Evolutionary conservation across 225 moss, liverwort and hornwort species (phyloP).

Genomic region (Lunularia cruciata): DNA sequence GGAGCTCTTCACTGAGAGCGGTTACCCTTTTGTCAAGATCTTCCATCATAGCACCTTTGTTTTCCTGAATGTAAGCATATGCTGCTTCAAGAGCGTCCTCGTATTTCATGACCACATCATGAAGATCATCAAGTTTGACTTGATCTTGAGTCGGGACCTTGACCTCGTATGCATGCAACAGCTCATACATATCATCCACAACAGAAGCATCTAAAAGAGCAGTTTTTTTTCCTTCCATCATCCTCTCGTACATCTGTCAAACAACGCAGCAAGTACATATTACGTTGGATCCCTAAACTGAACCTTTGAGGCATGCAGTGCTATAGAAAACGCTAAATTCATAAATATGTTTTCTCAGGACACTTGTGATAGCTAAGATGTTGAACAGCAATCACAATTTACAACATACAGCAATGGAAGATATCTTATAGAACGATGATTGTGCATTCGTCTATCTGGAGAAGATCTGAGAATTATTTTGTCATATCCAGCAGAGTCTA

Average conservation of each 20-base stretch:
- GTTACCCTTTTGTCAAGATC: conserved; percentile 65
- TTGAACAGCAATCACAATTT: too few species aligned
- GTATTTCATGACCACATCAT: conserved; percentile 69
- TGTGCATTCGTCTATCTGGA: too few species aligned
- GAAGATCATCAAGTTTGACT: conserved; percentile 84
- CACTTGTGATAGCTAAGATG: too few species aligned
- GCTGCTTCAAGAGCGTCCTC: conserved; percentile 85
- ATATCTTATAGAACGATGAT: too few species aligned
- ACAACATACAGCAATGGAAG: too few species aligned
- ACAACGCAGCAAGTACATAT: too few species aligned
- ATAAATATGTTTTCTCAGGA: too few species aligned
- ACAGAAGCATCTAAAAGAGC: conserved; percentile 59
- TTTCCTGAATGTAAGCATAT: conserved; percentile 46
- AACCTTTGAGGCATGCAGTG: too few species aligned
- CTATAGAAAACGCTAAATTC: too few species aligned
- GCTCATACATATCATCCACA: conserved; percentile 83
- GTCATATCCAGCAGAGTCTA: too few species aligned
- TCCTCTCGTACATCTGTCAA: conserved; percentile 60
- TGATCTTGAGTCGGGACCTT: conserved; percentile 87
- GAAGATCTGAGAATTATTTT: too few species aligned
- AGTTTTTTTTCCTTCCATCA: conserved; percentile 71
- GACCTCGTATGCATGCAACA: conserved; percentile 78
- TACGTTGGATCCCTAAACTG: too few species aligned
- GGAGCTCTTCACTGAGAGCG: conserved; percentile 65
- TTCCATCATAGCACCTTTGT: conserved; percentile 58